A percentile compares a stretch with the other conserved stretches of the same genome.
phyloP scores from a whole-genome alignment of 1,284 basidiomycete species.

The Tylopilus sp. region DNA sequence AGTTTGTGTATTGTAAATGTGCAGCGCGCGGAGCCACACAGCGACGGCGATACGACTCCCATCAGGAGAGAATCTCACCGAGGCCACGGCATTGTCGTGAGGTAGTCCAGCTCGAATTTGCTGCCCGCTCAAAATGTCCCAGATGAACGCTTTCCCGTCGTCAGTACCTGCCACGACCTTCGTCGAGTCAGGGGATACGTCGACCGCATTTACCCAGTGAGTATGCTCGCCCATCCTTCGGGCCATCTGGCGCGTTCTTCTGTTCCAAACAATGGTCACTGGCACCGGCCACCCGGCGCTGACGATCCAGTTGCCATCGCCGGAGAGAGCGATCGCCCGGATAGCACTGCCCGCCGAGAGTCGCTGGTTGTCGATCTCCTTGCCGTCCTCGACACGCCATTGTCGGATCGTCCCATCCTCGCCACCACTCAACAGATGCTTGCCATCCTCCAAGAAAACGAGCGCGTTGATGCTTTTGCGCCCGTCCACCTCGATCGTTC shows the following conservation, averaged over 20 bases:
- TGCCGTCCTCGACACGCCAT: not conserved
- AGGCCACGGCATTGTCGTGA: not conserved
- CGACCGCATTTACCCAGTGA: not conserved
- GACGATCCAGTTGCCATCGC: slow-evolving; percentile 4
- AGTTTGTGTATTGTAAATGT: not conserved
- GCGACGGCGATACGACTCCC: not conserved
- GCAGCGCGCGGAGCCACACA: not conserved
- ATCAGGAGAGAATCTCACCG: slow-evolving; percentile 1
- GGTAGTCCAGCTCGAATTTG: slow-evolving; percentile 1
- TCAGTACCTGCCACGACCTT: too few relatives aligned
- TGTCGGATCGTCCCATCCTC: not conserved
- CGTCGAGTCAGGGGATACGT: slow-evolving; percentile 1
- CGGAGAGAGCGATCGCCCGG: not conserved
- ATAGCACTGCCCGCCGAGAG: not conserved
- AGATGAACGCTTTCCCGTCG: not conserved
- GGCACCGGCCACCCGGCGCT: not conserved
- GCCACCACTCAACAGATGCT: slow-evolving; percentile 1
- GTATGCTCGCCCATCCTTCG: not conserved
- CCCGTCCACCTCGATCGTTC: not conserved
- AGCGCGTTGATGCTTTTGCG: not conserved
- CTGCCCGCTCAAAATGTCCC: not conserved
- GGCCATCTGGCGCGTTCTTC: not conserved
- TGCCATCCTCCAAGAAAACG: slow-evolving; percentile 1
- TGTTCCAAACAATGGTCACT: slow-evolving; percentile 2
- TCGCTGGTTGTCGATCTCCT: not conserved